phyloP scores from a whole-genome alignment of 305 asterid species.

The Lippia alba region DNA sequence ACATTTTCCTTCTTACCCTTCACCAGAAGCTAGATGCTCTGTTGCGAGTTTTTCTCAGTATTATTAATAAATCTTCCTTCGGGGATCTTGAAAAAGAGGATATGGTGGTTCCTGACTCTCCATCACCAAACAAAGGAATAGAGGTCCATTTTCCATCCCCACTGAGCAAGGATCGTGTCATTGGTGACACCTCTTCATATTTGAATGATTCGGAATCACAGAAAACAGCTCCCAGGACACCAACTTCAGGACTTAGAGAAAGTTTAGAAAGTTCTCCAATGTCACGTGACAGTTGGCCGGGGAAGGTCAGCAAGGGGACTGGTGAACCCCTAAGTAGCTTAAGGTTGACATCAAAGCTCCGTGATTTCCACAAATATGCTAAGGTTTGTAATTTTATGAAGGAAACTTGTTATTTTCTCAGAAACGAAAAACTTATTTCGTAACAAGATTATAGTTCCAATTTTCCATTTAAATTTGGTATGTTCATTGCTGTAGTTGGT shows the following conservation, averaged over 20 bases:
- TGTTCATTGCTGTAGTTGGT: slow-evolving; percentile 5
- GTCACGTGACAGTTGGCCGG: slow-evolving; percentile 78
- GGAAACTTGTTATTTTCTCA: not conserved
- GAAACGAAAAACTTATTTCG: not conserved
- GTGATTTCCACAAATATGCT: slow-evolving; percentile 89
- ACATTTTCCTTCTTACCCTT: slow-evolving; percentile 88
- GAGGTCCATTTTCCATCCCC: slow-evolving; percentile 54
- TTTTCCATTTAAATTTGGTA: no score
- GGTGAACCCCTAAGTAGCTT: slow-evolving; percentile 81
- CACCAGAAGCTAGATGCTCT: slow-evolving; percentile 87
- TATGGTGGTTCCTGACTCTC: slow-evolving; percentile 62
- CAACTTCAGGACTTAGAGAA: slow-evolving; percentile 72
- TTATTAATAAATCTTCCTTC: slow-evolving; percentile 61
- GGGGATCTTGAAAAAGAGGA: slow-evolving; percentile 87
- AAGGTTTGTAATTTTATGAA: slow-evolving; percentile 60
- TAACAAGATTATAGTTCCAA: no score
- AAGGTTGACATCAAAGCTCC: slow-evolving; percentile 87
- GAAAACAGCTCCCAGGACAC: slow-evolving; percentile 50
- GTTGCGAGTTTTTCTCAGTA: slow-evolving; percentile 70
- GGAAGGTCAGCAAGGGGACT: slow-evolving; percentile 64
- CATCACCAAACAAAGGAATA: slow-evolving; percentile 53
- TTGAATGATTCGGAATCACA: slow-evolving; percentile 62
- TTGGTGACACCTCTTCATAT: slow-evolving; percentile 56
- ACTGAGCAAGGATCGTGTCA: slow-evolving; percentile 61
- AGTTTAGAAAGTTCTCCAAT: slow-evolving; percentile 71